Percentiles rank a stretch among this genome's conserved stretches.
phyloP scores from a whole-genome alignment of 108 stramenopile species.

The Bacterosira constricta region DNA sequence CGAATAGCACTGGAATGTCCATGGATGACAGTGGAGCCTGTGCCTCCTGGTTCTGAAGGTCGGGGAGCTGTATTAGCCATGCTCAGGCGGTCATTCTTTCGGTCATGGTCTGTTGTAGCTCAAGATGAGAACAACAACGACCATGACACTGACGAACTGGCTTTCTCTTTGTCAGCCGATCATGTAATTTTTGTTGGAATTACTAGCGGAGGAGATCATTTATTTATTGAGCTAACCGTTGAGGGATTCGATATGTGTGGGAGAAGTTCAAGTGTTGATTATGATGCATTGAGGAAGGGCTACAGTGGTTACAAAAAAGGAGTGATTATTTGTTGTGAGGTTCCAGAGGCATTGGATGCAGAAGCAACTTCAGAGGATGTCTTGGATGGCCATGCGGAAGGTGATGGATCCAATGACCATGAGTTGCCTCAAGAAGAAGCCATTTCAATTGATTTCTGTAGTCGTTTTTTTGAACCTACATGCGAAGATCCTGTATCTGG shows the following conservation, averaged over 20 bases:
- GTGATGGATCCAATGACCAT: too few species aligned
- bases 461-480: slow-evolving; percentile 93
- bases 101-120: slow-evolving; percentile 9
- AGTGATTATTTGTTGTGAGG: slow-evolving; percentile 71
- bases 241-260: slow-evolving; percentile 52
- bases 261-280: slow-evolving; percentile 46
- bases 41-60: slow-evolving; percentile 8
- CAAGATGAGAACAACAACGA: slow-evolving; percentile 11
- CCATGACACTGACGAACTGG: slow-evolving; percentile 12
- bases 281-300: slow-evolving; percentile 50
- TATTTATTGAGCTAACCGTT: slow-evolving; percentile 74
- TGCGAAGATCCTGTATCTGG: slow-evolving; percentile 97
- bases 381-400: neutral
- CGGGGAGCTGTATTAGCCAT: slow-evolving; percentile 51
- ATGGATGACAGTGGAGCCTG: slow-evolving; percentile 31
- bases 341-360: neutral
- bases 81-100: slow-evolving; percentile 54
- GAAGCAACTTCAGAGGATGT: neutral
- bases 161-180: slow-evolving; percentile 16
- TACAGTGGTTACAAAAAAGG: slow-evolving; percentile 71
- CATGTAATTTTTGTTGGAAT: slow-evolving; percentile 62
- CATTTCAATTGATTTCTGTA: slow-evolving; percentile 62
- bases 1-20: slow-evolving; percentile 35
- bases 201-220: slow-evolving; percentile 51
- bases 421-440: too few species aligned